Conservation (phyloP, 1,284 basidiomycete species). For the Trametes polyzona region DNA sequence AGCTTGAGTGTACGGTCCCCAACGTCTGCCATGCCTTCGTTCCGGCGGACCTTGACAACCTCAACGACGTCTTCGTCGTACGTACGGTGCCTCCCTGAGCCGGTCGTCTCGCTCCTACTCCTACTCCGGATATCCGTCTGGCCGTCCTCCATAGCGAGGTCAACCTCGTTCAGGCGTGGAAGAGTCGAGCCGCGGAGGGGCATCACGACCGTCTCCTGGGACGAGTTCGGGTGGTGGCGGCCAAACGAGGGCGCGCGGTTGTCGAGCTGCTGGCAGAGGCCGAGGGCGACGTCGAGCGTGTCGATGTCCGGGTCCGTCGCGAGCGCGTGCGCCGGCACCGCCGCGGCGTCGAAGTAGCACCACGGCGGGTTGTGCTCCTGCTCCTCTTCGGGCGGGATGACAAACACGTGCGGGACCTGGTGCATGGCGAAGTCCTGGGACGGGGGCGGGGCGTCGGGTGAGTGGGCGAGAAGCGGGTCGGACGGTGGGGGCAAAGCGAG, state of each 20-base stretch:
- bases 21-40: constrained; percentile 40
- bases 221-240: constrained; percentile 31
- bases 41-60: constrained; percentile 64
- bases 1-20: constrained; percentile 27
- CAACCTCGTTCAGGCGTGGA: constrained; percentile 5
- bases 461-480: constrained; percentile 13
- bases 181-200: constrained; percentile 27
- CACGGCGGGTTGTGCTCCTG: constrained; percentile 56
- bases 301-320: constrained; percentile 45
- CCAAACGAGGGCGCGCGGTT: constrained; percentile 39
- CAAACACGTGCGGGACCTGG: constrained; percentile 64
- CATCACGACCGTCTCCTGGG: constrained; percentile 39
- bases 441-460: constrained; percentile 26
- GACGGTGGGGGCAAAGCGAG: constrained; percentile 30
- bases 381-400: constrained; percentile 75
- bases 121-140: constrained; percentile 20
- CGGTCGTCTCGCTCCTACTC: constrained; percentile 21
- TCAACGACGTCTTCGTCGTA: constrained; percentile 62
- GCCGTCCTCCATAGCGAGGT: constrained; percentile 20
- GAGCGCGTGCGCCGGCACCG: constrained; percentile 33
- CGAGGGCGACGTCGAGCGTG: constrained; percentile 46
- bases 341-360: constrained; percentile 66
- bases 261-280: constrained; percentile 37
- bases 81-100: constrained; percentile 32
- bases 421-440: constrained; percentile 33